Evolutionary conservation across 139 green algal genomes (phyloP), one percentile per base, ranked within the genome.

Genomic region (Micromonas pusilla): DNA sequence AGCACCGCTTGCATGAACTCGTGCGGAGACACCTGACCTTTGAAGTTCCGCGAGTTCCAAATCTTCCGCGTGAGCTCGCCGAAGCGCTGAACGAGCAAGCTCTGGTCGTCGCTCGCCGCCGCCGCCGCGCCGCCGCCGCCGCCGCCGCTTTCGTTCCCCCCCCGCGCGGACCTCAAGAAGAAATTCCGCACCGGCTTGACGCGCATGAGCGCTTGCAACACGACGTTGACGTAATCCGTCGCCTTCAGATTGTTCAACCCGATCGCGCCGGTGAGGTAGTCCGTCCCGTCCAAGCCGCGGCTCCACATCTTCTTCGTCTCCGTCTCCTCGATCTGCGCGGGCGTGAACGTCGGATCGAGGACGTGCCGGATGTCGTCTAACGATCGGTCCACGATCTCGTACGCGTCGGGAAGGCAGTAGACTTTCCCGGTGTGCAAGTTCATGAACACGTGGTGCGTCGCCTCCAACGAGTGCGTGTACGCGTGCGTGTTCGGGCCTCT

Each of bases 1-100:
- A 95, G 94, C 0, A 98, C 92, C 3, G 88, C 91, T 76, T 96
- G 92, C 85, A 97, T 92, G 83, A 99, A 97, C 89, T 98, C 95
- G 83, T 98, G 94, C 0, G 94, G 94, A 9, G 86, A 93, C 2
- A 85, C 76, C 66, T 90, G 86, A 4, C 86, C 95, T 86, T 97
- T 98, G 90, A 97, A 99, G 70, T 94, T 94, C 6, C 87, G 82
- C 0, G 90, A 84, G 86, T 98, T 96, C 95, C 95, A 99, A 2
- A 96, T 85, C 83, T 98, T 99, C 72, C 93, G 87, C 71, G 94
- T 67, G 34, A 99, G 87, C 88, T 97, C 93, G 0, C 93, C 93
- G 82, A 96, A 96, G 30, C 89, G 85, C 71, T 90, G 77, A 77
- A 97, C 88, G 70, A 98, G 85, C 57, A 84, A 36, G 20, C 32